Evolutionary conservation across 495 filamentous ascomycete species (phyloP).

Genomic region (Margaritispora aquatica): DNA sequence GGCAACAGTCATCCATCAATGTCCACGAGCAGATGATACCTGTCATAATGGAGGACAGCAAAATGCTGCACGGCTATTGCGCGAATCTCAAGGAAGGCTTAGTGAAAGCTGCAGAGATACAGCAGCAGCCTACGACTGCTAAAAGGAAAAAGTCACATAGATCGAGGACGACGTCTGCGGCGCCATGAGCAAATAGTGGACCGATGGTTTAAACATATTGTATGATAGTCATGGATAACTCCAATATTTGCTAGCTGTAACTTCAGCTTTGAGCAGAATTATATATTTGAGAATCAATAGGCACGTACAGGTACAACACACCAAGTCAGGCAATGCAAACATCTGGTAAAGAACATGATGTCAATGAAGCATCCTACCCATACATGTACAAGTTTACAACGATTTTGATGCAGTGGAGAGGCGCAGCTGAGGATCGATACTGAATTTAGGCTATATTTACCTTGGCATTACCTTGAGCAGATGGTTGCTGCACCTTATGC

Average conservation of each 20-base stretch:
- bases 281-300: too few species aligned
- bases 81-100: not conserved
- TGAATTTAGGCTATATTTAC: not conserved
- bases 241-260: too few species aligned
- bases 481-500: too few species aligned
- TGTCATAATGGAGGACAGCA: not conserved
- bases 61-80: not conserved
- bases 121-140: not conserved
- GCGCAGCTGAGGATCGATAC: too few species aligned
- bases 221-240: not conserved
- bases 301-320: too few species aligned
- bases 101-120: not conserved
- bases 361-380: too few species aligned
- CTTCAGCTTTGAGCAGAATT: too few species aligned
- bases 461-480: not conserved
- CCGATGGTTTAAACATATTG: too few species aligned
- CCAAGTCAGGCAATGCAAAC: too few species aligned
- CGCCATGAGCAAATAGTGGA: not conserved
- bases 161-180: not conserved
- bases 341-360: too few species aligned
- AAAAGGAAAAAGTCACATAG: not conserved
- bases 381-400: too few species aligned
- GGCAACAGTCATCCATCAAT: not conserved
- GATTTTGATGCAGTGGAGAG: too few species aligned
- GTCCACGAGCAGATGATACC: not conserved